Conservation (phyloP, 176 grass and related monocot species). For the Oryza rufipogon region DNA sequence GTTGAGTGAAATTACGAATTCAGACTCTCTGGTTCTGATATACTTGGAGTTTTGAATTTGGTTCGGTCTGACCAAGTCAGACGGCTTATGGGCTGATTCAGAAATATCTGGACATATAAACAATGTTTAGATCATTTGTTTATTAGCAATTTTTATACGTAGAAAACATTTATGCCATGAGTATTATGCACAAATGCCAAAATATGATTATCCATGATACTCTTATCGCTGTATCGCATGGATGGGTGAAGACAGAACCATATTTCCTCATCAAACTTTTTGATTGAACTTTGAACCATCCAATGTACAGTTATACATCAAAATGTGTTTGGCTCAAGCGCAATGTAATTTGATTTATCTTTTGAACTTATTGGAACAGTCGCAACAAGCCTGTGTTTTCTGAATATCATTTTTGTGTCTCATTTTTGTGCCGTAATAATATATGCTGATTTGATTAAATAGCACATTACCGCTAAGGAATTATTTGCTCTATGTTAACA, state of each 20-base stretch:
- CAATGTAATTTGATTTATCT: not conserved
- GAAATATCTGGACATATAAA: not conserved
- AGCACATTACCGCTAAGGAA: not conserved
- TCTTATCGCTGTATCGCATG: not conserved
- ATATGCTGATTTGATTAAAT: not conserved
- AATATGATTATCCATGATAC: not conserved
- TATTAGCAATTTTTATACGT: not conserved
- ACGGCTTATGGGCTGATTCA: not conserved
- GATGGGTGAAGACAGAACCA: not conserved
- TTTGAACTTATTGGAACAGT: not conserved
- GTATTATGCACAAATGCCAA: not conserved
- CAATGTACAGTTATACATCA: not conserved
- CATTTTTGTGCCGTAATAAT: not conserved
- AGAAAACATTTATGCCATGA: not conserved
- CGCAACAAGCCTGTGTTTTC: not conserved
- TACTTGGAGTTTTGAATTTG: not conserved
- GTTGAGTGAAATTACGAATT: not conserved
- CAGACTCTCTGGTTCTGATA: not conserved
- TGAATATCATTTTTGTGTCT: not conserved
- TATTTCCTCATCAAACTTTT: not conserved
- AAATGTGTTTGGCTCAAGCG: not conserved
- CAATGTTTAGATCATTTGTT: not conserved
- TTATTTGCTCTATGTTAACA: constrained; percentile 45
- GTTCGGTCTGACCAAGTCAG: not conserved
- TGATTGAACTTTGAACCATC: not conserved